Conservation (phyloP, 202 grass and related monocot species). For the Setaria viridis region DNA sequence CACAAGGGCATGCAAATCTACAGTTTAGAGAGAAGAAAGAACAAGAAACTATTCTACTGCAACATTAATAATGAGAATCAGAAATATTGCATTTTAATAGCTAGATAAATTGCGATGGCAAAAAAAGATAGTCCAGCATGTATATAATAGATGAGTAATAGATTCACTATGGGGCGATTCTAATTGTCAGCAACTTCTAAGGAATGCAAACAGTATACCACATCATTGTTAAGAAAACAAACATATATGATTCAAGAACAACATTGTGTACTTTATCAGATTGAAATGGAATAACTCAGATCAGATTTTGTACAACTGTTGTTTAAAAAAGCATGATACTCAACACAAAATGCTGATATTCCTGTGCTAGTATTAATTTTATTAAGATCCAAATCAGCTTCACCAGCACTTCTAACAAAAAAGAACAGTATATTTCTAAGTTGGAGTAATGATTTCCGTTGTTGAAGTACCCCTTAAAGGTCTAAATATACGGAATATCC, state of each 20-base stretch:
- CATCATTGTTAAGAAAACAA: slow-evolving; percentile 25
- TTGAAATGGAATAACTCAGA: slow-evolving; percentile 13
- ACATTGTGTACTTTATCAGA: slow-evolving; percentile 23
- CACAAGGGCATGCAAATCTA: slow-evolving; percentile 45
- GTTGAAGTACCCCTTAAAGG: neutral
- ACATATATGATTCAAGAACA: neutral
- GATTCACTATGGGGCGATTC: neutral
- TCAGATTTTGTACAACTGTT: slow-evolving; percentile 22
- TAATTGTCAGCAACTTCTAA: slow-evolving; percentile 17
- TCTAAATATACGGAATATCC: neutral
- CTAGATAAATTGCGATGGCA: neutral
- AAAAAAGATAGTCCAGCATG: neutral
- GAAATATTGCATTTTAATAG: slow-evolving; percentile 22
- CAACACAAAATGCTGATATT: slow-evolving; percentile 4
- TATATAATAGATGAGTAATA: slow-evolving; percentile 13
- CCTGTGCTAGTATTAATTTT: neutral
- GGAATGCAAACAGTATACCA: slow-evolving; percentile 19
- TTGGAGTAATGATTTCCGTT: neutral
- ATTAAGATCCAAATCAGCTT: neutral
- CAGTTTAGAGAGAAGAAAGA: slow-evolving; percentile 45
- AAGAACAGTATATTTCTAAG: slow-evolving; percentile 6
- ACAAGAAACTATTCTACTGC: slow-evolving; percentile 19
- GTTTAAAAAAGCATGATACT: slow-evolving; percentile 16
- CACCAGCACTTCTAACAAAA: neutral
- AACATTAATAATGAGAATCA: slow-evolving; percentile 16